Evolutionary conservation across 805 yeast genomes (phyloP).

Genomic region (Torulaspora delbrueckii): DNA sequence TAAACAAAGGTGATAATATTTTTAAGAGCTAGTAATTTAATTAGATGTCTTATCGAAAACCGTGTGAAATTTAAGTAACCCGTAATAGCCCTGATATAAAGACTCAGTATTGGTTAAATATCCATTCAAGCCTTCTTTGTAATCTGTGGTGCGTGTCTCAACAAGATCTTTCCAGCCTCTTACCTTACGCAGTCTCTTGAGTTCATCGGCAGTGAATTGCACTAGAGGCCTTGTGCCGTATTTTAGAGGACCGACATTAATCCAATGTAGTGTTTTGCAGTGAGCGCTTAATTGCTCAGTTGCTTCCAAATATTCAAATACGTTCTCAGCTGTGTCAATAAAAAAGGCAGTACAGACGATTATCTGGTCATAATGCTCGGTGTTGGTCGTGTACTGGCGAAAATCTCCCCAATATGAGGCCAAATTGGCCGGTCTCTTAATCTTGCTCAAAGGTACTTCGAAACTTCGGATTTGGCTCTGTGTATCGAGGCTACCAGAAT

Average conservation of each 20-base stretch:
- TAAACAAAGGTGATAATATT: slow-evolving; percentile 49
- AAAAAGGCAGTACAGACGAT: slow-evolving; percentile 69
- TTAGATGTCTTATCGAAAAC: slow-evolving; percentile 2
- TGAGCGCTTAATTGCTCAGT: slow-evolving; percentile 45
- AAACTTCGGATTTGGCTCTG: slow-evolving; percentile 48
- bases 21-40: slow-evolving; percentile 21
- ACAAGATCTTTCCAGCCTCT: slow-evolving; percentile 61
- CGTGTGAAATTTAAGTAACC: slow-evolving; percentile 44
- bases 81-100: slow-evolving; percentile 75
- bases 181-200: slow-evolving; percentile 44
- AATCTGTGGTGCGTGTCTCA: slow-evolving; percentile 27
- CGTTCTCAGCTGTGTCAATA: slow-evolving; percentile 87
- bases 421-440: slow-evolving; percentile 46
- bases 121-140: slow-evolving; percentile 43
- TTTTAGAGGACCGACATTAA: slow-evolving; percentile 87
- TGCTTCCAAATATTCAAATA: slow-evolving; percentile 67
- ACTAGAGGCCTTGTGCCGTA: slow-evolving; percentile 82
- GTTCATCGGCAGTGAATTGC: slow-evolving; percentile 70
- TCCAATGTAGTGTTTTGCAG: slow-evolving; percentile 60
- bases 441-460: slow-evolving; percentile 23
- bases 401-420: slow-evolving; percentile 59
- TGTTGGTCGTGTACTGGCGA: slow-evolving; percentile 41
- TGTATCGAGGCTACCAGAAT: slow-evolving; percentile 54
- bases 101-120: slow-evolving; percentile 63
- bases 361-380: slow-evolving; percentile 40